Base-by-base conservation (phyloP, 2,329 filamentous ascomycete species). In the Phyllosticta ampelicida region DNA sequence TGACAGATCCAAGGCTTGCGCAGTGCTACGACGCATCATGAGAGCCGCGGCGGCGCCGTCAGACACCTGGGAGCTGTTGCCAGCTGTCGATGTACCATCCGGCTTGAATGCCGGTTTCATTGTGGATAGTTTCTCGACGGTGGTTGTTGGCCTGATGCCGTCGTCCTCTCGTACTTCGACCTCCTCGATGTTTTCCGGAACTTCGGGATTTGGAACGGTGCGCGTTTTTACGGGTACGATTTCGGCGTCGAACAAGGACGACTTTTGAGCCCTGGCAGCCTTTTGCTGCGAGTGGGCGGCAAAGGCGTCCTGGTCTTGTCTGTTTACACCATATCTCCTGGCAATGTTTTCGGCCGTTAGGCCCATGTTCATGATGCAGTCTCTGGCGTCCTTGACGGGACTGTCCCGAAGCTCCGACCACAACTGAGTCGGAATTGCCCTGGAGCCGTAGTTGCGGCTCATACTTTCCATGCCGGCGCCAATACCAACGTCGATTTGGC, bases 391-490 rank as follows among this genome's bases (percentile, higher is more conserved):
- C 66, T 86, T 79, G 9, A 81, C 79, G 1, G 75, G 73, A 3
- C 80, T 84, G 1, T 86, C 80, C 65, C 77, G 82, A 61, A 96
- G 75, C 55, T 81, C 84, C 0, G 86, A 84, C 89, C 90, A 96
- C 10, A 90, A 73, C 62, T 90, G 82, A 0, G 84, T 85, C 0
- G 91, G 91, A 50, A 96, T 94, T n/a, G 91, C 91, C 59, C 84
- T 78, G 23, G 78, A 83, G 55, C 86, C 90, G 73, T 96, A 96
- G 74, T 96, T 96, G 63, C 86, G 77, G 62, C 89, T 95, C 91
- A 96, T 96, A 75, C 87, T 92, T 80, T 96, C 91, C 88, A 95
- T 96, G 28, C 91, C 91, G 1, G 88, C 91, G 9, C 85, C 91
- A 61, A 96, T 83, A 60, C 89, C 91, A 0, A 79, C 78, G 61